These are phyloP conservation scores for Starmera quercuum DNA, from an alignment of 805 yeast species.

Conservation along the genomic window DNA sequence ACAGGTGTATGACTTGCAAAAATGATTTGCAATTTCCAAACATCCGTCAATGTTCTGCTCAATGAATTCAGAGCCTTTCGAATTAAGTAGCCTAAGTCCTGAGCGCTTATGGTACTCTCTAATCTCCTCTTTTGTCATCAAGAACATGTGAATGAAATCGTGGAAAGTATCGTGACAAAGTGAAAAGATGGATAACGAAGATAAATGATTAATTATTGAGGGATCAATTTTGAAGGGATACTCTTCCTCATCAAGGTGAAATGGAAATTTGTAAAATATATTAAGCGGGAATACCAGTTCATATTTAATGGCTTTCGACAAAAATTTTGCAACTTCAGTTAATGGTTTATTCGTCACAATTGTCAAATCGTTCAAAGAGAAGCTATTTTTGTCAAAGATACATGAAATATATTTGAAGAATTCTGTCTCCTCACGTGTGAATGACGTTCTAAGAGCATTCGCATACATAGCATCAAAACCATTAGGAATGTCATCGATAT, in stretches of 20 bases:
- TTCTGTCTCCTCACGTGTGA: slow-evolving; percentile 15
- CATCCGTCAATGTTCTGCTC: slow-evolving; percentile 4
- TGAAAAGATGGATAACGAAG: slow-evolving; percentile 27
- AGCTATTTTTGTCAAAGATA: slow-evolving; percentile 26
- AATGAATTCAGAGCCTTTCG: not conserved
- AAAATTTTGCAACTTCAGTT: slow-evolving; percentile 22
- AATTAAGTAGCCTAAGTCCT: slow-evolving; percentile 31
- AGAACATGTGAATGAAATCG: slow-evolving; percentile 19
- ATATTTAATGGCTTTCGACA: slow-evolving; percentile 26
- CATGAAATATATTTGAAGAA: slow-evolving; percentile 35
- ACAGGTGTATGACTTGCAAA: slow-evolving; percentile 7
- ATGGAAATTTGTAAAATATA: slow-evolving; percentile 40
- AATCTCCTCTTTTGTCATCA: slow-evolving; percentile 21
- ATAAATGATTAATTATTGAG: slow-evolving; percentile 25
- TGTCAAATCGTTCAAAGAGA: slow-evolving; percentile 29
- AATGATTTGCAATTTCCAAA: slow-evolving; percentile 12
- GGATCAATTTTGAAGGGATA: slow-evolving; percentile 19
- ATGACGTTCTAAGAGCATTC: slow-evolving; percentile 12
- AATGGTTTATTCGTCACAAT: slow-evolving; percentile 29
- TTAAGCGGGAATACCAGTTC: slow-evolving; percentile 30
- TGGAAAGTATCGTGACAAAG: slow-evolving; percentile 36
- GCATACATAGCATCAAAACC: slow-evolving; percentile 10
- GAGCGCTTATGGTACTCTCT: slow-evolving; percentile 28
- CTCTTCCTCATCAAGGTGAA: slow-evolving; percentile 23
- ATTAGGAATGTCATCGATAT: slow-evolving; percentile 3